Evolutionary conservation across 768 basidiomycete species (phyloP).

Genomic region (Collybia sordida): DNA sequence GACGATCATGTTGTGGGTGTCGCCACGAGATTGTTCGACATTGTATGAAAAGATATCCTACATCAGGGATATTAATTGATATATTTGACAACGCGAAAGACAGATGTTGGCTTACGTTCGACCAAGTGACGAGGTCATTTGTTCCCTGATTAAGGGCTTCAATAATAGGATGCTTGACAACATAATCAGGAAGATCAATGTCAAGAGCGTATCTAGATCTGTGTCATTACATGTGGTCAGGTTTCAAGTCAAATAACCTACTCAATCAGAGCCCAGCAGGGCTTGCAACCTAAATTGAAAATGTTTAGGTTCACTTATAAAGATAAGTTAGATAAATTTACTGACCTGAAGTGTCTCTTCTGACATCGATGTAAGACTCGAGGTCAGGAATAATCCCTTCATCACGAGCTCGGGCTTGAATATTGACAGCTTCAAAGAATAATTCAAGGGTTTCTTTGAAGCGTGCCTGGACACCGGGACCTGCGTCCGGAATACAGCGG

Average conservation of each 20-base stretch:
- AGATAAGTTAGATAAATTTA: not conserved
- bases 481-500: constrained; percentile 57
- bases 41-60: constrained; percentile 80
- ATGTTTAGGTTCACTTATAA: not conserved
- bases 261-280: constrained; percentile 77
- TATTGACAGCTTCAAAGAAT: constrained; percentile 68
- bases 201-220: constrained; percentile 54
- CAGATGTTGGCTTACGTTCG: constrained; percentile 53
- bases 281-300: constrained; percentile 51
- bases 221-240: constrained; percentile 1
- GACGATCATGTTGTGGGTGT: constrained; percentile 73
- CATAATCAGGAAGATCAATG: constrained; percentile 69
- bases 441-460: constrained; percentile 69
- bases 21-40: constrained; percentile 66
- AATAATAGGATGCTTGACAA: constrained; percentile 65
- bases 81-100: constrained; percentile 4
- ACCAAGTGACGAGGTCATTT: constrained; percentile 83
- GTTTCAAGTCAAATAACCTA: constrained; percentile 26
- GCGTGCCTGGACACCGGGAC: constrained; percentile 59
- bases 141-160: constrained; percentile 61
- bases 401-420: constrained; percentile 60
- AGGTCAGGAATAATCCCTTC: constrained; percentile 60
- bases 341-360: constrained; percentile 71
- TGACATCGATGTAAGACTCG: constrained; percentile 69
- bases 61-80: not conserved